These are phyloP conservation scores for Myxozyma melibiosi DNA, from an alignment of 805 yeast genomes.

Conservation along the genomic window DNA sequence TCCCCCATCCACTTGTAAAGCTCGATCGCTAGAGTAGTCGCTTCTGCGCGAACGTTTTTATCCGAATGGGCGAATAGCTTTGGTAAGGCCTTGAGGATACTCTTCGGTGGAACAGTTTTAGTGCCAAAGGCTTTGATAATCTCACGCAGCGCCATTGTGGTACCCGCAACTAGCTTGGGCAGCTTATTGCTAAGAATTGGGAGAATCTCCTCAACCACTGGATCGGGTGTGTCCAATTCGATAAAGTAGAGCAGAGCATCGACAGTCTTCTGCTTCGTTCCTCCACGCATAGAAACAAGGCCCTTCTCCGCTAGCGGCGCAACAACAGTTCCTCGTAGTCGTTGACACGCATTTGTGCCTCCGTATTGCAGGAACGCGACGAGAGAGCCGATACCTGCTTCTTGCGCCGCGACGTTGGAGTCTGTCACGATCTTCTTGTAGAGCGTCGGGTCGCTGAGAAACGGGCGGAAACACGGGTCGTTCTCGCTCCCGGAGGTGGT, in stretches of 20 bases:
- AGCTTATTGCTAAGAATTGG: conserved; percentile 63
- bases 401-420: conserved; percentile 89
- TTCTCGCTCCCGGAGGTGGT: conserved; percentile 55
- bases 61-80: conserved; percentile 84
- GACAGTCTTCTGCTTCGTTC: conserved; percentile 65
- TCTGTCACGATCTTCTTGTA: conserved; percentile 68
- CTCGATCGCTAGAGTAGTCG: conserved; percentile 67
- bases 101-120: conserved; percentile 57
- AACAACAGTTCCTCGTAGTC: conserved; percentile 47
- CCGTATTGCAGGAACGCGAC: conserved; percentile 59
- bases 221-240: conserved; percentile 67
- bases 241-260: conserved; percentile 65
- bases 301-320: conserved; percentile 75
- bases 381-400: conserved; percentile 66
- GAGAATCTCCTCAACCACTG: conserved; percentile 64
- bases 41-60: conserved; percentile 77
- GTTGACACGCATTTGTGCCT: conserved; percentile 47
- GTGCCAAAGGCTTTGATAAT: conserved; percentile 68
- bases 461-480: conserved; percentile 58
- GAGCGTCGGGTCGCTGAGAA: conserved; percentile 55
- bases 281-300: conserved; percentile 69
- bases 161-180: conserved; percentile 79
- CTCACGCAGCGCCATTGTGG: conserved; percentile 57
- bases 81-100: conserved; percentile 59
- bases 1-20: conserved; percentile 75